These are phyloP conservation scores for Picochlorum sp. DNA, from an alignment of 139 green algal genomes.

Conservation along the genomic window DNA sequence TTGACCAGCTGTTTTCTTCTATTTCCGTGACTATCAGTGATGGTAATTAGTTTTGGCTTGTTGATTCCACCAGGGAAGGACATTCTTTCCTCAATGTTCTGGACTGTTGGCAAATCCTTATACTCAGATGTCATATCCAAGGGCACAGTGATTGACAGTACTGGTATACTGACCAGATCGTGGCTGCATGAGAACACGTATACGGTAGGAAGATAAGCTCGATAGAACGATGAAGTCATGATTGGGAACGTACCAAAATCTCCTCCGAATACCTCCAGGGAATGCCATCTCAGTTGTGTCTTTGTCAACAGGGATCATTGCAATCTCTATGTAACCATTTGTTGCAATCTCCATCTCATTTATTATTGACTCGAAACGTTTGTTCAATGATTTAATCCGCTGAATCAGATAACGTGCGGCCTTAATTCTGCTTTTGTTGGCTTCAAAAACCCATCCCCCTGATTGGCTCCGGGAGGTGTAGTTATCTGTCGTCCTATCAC, in stretches of 20 bases:
- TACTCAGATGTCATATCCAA: slow-evolving; percentile 49
- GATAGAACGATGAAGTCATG: too few relatives aligned
- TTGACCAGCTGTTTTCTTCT: slow-evolving; percentile 60
- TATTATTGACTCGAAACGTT: slow-evolving; percentile 5
- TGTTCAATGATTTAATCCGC: neutral
- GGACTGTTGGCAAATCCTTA: slow-evolving; percentile 38
- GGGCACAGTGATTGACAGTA: slow-evolving; percentile 35
- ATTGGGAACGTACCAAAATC: neutral
- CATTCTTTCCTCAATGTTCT: slow-evolving; percentile 38
- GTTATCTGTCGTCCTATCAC: slow-evolving; percentile 26
- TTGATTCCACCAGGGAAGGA: slow-evolving; percentile 78
- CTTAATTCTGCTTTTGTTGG: slow-evolving; percentile 28
- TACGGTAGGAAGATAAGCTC: neutral
- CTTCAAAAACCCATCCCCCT: neutral
- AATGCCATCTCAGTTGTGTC: slow-evolving; percentile 21
- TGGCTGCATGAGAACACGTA: neutral
- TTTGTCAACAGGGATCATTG: slow-evolving; percentile 22
- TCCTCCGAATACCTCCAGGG: slow-evolving; percentile 16
- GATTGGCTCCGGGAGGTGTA: slow-evolving; percentile 1
- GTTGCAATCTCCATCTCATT: slow-evolving; percentile 48
- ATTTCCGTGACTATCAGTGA: slow-evolving; percentile 38
- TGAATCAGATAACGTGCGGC: slow-evolving; percentile 25
- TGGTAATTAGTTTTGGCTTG: slow-evolving; percentile 67
- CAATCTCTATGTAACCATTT: slow-evolving; percentile 69
- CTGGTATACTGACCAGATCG: slow-evolving; percentile 24